Percentiles rank a stretch among this genome's conserved stretches.
Evolutionary conservation across 345 rosid genomes (phyloP).

Genomic region (Capsella bursapastoris): DNA sequence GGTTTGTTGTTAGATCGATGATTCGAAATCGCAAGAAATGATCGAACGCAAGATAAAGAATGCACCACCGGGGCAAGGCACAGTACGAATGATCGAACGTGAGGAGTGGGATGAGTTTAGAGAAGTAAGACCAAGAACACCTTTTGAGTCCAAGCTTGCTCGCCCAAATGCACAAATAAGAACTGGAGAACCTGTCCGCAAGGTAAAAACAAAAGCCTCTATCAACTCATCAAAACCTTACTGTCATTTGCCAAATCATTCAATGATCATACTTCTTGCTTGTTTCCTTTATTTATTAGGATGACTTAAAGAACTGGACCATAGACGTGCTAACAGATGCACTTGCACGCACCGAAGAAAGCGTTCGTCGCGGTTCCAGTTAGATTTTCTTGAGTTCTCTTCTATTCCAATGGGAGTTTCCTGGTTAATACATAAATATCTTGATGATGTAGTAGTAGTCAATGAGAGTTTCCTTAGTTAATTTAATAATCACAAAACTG

Average conservation of each 20-base stretch:
- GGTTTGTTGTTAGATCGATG: constrained; percentile 61
- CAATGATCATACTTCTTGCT: background rate
- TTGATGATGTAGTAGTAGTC: too few species aligned
- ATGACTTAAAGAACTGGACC: constrained; percentile 85
- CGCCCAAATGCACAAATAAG: constrained; percentile 86
- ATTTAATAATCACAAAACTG: too few species aligned
- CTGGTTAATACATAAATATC: background rate
- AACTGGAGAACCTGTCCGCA: constrained; percentile 68
- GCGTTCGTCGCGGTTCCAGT: constrained; percentile 48
- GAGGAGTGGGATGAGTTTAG: constrained; percentile 90
- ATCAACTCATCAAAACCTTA: constrained; percentile 4
- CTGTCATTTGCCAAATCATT: background rate
- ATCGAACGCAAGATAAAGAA: constrained; percentile 83
- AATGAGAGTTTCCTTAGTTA: too few species aligned
- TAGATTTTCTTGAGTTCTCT: constrained; percentile 27
- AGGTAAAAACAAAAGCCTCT: constrained; percentile 49
- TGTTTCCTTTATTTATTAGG: constrained; percentile 50
- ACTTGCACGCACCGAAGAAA: constrained; percentile 75
- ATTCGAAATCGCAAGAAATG: constrained; percentile 80
- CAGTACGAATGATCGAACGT: constrained; percentile 72
- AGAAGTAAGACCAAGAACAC: constrained; percentile 94
- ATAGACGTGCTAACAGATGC: constrained; percentile 88
- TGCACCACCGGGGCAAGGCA: constrained; percentile 87
- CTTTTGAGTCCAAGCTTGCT: constrained; percentile 93
- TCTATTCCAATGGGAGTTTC: background rate